A percentile compares a stretch with the other conserved stretches of the same genome.
Conservation (phyloP, 73 alveolate genomes). For the Paramecium octaurelia region DNA sequence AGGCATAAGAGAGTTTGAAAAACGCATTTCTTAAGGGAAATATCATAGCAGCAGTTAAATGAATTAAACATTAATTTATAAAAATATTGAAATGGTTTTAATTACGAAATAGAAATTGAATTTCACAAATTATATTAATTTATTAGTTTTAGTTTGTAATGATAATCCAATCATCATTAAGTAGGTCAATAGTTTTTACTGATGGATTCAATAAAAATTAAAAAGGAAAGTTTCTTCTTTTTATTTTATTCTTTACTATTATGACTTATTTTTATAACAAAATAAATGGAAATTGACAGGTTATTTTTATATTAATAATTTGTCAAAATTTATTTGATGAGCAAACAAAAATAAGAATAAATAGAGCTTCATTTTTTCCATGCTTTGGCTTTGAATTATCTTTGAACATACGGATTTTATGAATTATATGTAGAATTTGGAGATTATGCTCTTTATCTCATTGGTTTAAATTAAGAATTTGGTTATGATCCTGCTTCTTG, state of each 20-base stretch:
- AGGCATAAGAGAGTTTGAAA: constrained; percentile 22
- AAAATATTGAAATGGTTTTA: not conserved
- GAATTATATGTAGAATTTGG: constrained; percentile 25
- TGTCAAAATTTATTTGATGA: not conserved
- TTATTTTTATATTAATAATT: not conserved
- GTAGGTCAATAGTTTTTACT: no score
- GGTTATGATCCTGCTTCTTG: constrained; percentile 9
- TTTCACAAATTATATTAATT: no score
- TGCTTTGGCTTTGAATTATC: not conserved
- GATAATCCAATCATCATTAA: no score
- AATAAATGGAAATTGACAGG: no score
- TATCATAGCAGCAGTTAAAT: constrained; percentile 53
- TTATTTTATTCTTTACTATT: no score
- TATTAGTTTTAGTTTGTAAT: no score
- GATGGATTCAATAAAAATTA: no score
- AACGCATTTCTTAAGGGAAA: constrained; percentile 55
- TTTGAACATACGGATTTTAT: not conserved
- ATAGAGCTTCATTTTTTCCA: constrained; percentile 33
- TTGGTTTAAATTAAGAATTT: constrained; percentile 6
- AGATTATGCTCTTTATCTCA: constrained; percentile 42
- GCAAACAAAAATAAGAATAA: not conserved
- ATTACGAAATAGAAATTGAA: no score
- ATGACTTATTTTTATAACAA: no score
- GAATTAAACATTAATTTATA: not conserved
- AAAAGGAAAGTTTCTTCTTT: no score